Conservation (phyloP, 108 stramenopile species). For the Conticribra weissflogii region DNA sequence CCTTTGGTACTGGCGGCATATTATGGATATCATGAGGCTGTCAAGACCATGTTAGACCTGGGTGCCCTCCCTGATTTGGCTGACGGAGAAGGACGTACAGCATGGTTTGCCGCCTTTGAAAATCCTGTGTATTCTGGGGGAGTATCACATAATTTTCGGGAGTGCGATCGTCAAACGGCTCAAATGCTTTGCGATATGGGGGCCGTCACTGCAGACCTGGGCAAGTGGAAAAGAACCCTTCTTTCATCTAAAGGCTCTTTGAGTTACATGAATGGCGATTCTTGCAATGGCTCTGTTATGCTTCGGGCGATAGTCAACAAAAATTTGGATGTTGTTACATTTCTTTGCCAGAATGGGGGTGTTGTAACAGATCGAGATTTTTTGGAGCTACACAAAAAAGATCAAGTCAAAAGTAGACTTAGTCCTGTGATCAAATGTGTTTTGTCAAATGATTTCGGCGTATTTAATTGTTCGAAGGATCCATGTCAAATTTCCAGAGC, state of each 20-base stretch:
- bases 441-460: too few relatives aligned
- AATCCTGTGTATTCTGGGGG: constrained; percentile 24
- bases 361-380: constrained; percentile 43
- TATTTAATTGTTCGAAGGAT: too few relatives aligned
- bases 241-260: neutral
- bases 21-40: constrained; percentile 32
- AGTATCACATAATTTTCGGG: constrained; percentile 9
- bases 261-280: constrained; percentile 28
- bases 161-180: constrained; percentile 37
- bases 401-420: constrained; percentile 2
- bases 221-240: constrained; percentile 10
- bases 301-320: constrained; percentile 16
- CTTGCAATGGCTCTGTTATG: constrained; percentile 16
- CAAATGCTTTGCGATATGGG: constrained; percentile 27
- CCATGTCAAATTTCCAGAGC: too few relatives aligned
- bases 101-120: constrained; percentile 27
- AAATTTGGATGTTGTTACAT: constrained; percentile 31
- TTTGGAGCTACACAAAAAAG: constrained; percentile 6
- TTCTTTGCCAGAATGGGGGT: constrained; percentile 19
- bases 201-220: constrained; percentile 27
- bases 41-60: constrained; percentile 9
- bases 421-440: too few relatives aligned
- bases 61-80: constrained; percentile 34
- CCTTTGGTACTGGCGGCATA: constrained; percentile 43
- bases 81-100: constrained; percentile 37